Percentiles rank a stretch among this genome's conserved stretches.
phyloP scores from a whole-genome alignment of 139 green algal species.

The Chlorella sp. region DNA sequence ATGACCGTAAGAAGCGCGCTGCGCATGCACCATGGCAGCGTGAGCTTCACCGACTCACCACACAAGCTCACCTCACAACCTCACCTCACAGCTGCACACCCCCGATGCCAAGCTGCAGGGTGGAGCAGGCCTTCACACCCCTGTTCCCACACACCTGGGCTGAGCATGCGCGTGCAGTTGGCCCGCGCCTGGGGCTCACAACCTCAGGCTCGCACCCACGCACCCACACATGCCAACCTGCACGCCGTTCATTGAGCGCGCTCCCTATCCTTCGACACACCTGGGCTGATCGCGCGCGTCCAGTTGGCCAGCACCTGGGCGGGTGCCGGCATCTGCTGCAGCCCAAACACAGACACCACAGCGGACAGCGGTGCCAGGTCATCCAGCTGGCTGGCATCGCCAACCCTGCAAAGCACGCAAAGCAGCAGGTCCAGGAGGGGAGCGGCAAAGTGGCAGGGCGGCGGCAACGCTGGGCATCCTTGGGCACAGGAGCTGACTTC shows the following conservation, averaged over 20 bases:
- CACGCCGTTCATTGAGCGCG: too few relatives aligned
- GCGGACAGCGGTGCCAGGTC: background rate
- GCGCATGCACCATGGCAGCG: too few relatives aligned
- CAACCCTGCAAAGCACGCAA: background rate
- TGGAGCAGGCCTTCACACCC: too few relatives aligned
- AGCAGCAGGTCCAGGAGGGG: background rate
- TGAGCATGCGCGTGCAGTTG: too few relatives aligned
- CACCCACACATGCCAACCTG: background rate
- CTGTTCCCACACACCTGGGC: too few relatives aligned
- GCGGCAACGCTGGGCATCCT: background rate
- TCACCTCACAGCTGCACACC: too few relatives aligned
- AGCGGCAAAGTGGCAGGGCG: background rate
- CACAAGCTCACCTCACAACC: too few relatives aligned
- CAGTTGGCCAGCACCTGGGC: conserved; percentile 34
- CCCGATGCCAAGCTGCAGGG: too few relatives aligned
- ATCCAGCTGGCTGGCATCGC: conserved; percentile 21
- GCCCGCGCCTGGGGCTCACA: too few relatives aligned
- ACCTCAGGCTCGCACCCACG: too few relatives aligned
- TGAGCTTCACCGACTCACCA: too few relatives aligned
- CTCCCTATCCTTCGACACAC: background rate
- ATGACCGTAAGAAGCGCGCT: too few relatives aligned
- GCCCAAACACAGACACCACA: conserved; percentile 45
- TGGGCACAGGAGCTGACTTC: background rate
- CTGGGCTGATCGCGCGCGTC: conserved; percentile 19
- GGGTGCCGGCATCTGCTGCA: conserved; percentile 48